Evolutionary conservation across 2,329 filamentous ascomycete genomes (phyloP), one percentile per base, ranked within the genome.

Genomic region (Tolypocladium amazonense): DNA sequence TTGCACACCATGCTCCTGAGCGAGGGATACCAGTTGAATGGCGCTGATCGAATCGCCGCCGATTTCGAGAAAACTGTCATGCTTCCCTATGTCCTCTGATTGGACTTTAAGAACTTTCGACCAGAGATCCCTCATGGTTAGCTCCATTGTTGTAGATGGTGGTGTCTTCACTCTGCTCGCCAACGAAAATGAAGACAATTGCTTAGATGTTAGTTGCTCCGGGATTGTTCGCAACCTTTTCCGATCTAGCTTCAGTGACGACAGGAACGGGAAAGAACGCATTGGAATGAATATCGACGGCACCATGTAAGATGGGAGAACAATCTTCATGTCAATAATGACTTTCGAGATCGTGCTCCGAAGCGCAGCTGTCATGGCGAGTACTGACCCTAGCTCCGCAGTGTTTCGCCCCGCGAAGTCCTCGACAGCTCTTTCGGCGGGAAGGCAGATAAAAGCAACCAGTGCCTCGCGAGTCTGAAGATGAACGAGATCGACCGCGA

Each of bases 21-120:
- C 54, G 3, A 38, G 11, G 3, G 54, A 56, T 14, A 18, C 37
- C 15, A 56, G 15, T 4, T 38, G 54, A 9, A 56, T 38, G 5
- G 66, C 65, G 1, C 59, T 61, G 18, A 68, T 66, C 2, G 66
- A 56, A 39, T 60, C 20, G 67, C 61, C 43, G 15, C 55, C 55
- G 4, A 56, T 25, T 12, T 38, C 14, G 7, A 56, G 25, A 15
- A 56, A 56, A 18, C 15, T 41, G 18, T 56, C 55, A 18, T 56
- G 3, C 14, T 30, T 38, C 6, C 55, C 38, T 11, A 56, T 56
- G 14, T 27, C 27, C 7, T 38, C 11, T 2, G 38, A 2, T 33
- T 56, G 38, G 43, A 62, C 30, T 39, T 56, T 50, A 6, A 62
- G 59, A 4, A 60, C n/a, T 25, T 56, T 15, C 1, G 61, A 57